These are phyloP conservation scores for Orychophragmus violaceus DNA, from an alignment of 345 rosid genomes.

Conservation along the genomic window DNA sequence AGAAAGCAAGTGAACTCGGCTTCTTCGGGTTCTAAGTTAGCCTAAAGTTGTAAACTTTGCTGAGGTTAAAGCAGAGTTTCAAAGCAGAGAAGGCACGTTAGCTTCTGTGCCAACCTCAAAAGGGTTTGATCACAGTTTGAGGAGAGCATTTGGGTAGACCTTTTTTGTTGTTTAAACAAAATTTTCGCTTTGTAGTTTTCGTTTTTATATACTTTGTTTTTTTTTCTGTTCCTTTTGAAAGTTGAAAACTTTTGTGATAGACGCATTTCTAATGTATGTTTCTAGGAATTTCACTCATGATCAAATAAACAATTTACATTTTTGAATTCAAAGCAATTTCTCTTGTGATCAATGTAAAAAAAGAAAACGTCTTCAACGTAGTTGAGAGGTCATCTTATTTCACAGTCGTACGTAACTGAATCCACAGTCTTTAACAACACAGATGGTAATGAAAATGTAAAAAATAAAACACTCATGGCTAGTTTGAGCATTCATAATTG, in stretches of 20 bases:
- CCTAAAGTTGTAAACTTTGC: constrained; percentile 9
- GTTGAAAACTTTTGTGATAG: constrained; percentile 13
- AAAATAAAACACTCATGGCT: too few species aligned
- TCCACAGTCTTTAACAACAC: too few species aligned
- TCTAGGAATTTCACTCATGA: constrained; percentile 22
- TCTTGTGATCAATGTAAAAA: not conserved
- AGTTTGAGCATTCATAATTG: too few species aligned
- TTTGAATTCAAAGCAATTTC: not conserved
- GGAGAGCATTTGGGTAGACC: constrained; percentile 13
- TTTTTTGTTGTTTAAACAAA: constrained; percentile 17
- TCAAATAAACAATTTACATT: constrained; percentile 20
- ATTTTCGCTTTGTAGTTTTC: constrained; percentile 3
- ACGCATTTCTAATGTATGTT: constrained; percentile 22
- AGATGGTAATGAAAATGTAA: too few species aligned
- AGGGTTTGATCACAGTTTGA: constrained; percentile 10
- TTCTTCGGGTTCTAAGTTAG: constrained; percentile 65
- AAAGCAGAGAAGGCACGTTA: constrained; percentile 7
- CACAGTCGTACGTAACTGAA: not conserved
- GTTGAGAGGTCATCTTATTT: not conserved
- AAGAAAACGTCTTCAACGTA: not conserved
- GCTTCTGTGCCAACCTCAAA: constrained; percentile 16
- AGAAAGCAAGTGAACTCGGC: constrained; percentile 82
- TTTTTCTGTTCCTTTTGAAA: not conserved
- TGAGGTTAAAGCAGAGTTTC: constrained; percentile 11
- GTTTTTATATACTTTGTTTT: not conserved